phyloP scores from a whole-genome alignment of 176 grass and related monocot species.

The Canna indica region DNA sequence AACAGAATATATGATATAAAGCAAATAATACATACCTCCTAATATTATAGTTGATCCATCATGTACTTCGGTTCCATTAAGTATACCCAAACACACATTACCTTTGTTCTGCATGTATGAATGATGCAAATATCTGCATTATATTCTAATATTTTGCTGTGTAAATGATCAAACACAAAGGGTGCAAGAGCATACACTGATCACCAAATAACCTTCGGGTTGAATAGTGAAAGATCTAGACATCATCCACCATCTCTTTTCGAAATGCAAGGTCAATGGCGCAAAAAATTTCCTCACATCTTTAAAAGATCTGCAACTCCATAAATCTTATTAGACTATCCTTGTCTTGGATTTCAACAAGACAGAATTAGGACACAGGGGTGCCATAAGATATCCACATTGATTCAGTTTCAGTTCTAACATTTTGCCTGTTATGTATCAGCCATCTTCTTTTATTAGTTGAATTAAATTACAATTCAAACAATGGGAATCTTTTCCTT shows the following conservation, averaged over 20 bases:
- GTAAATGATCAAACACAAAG: slow-evolving; percentile 1
- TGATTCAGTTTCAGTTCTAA: background rate
- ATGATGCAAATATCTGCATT: background rate
- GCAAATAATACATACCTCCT: slow-evolving; percentile 46
- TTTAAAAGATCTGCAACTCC: slow-evolving; percentile 52
- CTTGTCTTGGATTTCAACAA: background rate
- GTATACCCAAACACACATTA: slow-evolving; percentile 74
- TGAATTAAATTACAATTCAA: background rate
- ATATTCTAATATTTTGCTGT: background rate
- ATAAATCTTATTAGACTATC: background rate
- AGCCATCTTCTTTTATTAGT: background rate
- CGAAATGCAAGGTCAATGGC: slow-evolving; percentile 57
- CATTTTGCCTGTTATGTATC: background rate
- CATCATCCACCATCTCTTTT: slow-evolving; percentile 52
- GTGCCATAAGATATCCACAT: background rate
- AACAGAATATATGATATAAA: background rate
- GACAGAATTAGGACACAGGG: background rate
- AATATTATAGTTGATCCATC: slow-evolving; percentile 59
- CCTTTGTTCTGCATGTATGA: slow-evolving; percentile 51
- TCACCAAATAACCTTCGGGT: slow-evolving; percentile 67
- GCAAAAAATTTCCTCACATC: slow-evolving; percentile 67
- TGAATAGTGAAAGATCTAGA: slow-evolving; percentile 51
- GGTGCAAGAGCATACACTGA: slow-evolving; percentile 43
- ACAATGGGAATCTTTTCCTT: too few relatives aligned
- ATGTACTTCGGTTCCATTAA: slow-evolving; percentile 49